Conservation (phyloP, 495 filamentous ascomycete genomes). For the Aspergillus coremiiformis region DNA sequence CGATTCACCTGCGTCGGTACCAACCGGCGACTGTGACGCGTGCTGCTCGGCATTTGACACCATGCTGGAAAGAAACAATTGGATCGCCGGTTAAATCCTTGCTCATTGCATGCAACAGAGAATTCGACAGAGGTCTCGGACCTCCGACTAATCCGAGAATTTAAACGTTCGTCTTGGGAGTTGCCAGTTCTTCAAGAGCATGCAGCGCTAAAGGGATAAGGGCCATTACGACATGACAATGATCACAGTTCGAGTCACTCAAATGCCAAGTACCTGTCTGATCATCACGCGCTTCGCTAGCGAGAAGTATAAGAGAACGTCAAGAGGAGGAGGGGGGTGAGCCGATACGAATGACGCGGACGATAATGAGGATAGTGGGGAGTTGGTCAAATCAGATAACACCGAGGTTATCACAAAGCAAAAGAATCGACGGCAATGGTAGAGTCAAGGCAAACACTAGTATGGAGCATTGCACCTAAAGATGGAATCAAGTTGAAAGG, state of each 20-base stretch:
- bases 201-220: conserved; percentile 2
- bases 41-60: conserved; percentile 6
- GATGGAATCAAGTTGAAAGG: not conserved
- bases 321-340: not conserved
- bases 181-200: conserved; percentile 2
- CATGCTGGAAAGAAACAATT: conserved; percentile 13
- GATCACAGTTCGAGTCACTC: not conserved
- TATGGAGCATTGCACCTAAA: not conserved
- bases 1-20: conserved; percentile 9
- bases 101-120: not conserved
- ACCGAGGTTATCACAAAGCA: not conserved
- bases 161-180: not conserved
- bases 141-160: not conserved
- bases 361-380: not conserved
- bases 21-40: conserved; percentile 1
- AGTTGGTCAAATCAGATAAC: not conserved
- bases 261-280: conserved; percentile 1
- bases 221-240: conserved; percentile 10
- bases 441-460: not conserved
- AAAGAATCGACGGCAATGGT: not conserved
- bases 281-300: conserved; percentile 15
- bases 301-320: conserved; percentile 1
- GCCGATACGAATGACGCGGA: not conserved
- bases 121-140: not conserved
- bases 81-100: not conserved